Conservation (phyloP, 78 protist species). For the Polysphondylium violaceum region DNA sequence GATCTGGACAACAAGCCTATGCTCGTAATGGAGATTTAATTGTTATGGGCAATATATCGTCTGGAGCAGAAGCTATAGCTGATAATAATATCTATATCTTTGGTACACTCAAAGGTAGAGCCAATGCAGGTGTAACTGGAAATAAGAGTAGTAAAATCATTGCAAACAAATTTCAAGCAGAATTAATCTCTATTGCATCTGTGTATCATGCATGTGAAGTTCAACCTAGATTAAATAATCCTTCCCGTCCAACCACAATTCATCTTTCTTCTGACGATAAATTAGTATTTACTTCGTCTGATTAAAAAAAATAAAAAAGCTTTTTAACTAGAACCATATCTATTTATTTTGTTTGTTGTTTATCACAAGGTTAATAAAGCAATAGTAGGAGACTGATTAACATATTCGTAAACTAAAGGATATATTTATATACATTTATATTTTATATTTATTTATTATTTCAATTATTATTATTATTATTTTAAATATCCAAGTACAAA, state of each 20-base stretch:
- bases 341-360: too few relatives aligned
- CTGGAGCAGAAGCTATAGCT: conserved; percentile 33
- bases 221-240: not conserved
- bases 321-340: too few relatives aligned
- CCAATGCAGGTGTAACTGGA: conserved; percentile 14
- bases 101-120: conserved; percentile 29
- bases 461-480: too few relatives aligned
- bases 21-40: conserved; percentile 21
- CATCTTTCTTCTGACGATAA: not conserved
- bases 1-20: conserved; percentile 22
- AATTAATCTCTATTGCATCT: conserved; percentile 19
- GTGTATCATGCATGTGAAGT: conserved; percentile 32
- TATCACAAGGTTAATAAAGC: too few relatives aligned
- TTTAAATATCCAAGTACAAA: too few relatives aligned
- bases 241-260: conserved; percentile 18
- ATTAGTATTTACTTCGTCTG: conserved; percentile 14
- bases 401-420: too few relatives aligned
- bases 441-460: too few relatives aligned
- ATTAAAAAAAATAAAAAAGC: too few relatives aligned
- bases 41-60: conserved; percentile 26
- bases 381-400: too few relatives aligned
- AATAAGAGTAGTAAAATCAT: conserved; percentile 18
- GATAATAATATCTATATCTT: conserved; percentile 28
- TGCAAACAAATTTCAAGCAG: conserved; percentile 14
- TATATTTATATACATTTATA: too few relatives aligned